Evolutionary conservation across 495 filamentous ascomycete genomes (phyloP).

Genomic region (Podospora pseudocomata): DNA sequence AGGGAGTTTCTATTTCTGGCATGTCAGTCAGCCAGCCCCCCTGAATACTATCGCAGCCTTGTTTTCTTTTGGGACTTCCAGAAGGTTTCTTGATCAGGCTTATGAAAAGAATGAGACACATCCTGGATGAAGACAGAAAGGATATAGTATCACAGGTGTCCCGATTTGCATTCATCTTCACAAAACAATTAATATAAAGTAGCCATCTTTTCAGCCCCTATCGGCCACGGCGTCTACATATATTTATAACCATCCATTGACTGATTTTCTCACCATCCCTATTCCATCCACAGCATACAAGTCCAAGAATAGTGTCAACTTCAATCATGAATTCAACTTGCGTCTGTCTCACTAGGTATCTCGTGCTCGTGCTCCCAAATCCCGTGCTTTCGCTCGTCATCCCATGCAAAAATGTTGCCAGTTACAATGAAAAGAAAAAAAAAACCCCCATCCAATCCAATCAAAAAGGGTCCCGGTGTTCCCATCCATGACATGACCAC

Average conservation of each 20-base stretch:
- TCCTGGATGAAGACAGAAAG: too few relatives aligned
- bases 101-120: too few relatives aligned
- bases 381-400: conserved; percentile 9
- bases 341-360: background rate
- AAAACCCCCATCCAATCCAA: background rate
- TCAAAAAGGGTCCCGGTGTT: background rate
- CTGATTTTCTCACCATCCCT: too few relatives aligned
- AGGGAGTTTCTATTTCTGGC: background rate
- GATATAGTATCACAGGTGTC: too few relatives aligned
- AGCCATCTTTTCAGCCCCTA: too few relatives aligned
- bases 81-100: background rate
- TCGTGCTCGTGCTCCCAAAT: background rate
- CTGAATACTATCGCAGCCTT: conserved; percentile 2
- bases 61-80: background rate
- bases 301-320: background rate
- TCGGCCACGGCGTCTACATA: too few relatives aligned
- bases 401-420: background rate
- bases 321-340: background rate
- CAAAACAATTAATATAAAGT: too few relatives aligned
- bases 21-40: background rate
- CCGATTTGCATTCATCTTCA: too few relatives aligned
- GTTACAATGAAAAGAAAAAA: too few relatives aligned
- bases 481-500: background rate
- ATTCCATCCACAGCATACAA: too few relatives aligned
- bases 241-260: too few relatives aligned